Percentiles rank a stretch among this genome's conserved stretches.
phyloP scores from a whole-genome alignment of 83 land plant genomes.

The Picea engelmannii region DNA sequence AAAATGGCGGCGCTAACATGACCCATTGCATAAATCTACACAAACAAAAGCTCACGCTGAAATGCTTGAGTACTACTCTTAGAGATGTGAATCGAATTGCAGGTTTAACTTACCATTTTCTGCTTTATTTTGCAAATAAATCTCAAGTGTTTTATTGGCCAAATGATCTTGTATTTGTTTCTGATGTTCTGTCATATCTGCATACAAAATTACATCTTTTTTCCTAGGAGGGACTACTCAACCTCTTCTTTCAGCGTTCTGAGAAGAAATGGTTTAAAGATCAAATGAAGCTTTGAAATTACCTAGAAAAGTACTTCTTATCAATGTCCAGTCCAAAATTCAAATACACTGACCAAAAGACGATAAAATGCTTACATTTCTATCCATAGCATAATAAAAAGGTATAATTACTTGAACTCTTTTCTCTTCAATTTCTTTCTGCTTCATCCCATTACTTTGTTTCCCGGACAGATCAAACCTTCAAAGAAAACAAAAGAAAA shows the following conservation, averaged over 20 bases:
- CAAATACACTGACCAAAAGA: neutral
- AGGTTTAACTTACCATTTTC: too few species aligned
- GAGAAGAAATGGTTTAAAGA: too few species aligned
- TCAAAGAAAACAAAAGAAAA: neutral
- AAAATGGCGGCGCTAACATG: too few species aligned
- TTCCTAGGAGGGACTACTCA: constrained; percentile 33
- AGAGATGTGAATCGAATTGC: too few species aligned
- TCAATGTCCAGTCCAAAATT: neutral
- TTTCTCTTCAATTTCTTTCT: constrained; percentile 71
- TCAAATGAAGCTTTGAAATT: constrained; percentile 76
- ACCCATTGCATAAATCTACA: too few species aligned
- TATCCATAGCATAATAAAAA: neutral
- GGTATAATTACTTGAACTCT: constrained; percentile 52
- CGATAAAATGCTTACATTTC: neutral
- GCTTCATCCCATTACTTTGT: constrained; percentile 27
- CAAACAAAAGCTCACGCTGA: too few species aligned
- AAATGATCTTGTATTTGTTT: too few species aligned
- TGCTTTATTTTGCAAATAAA: too few species aligned
- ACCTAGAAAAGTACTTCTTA: constrained; percentile 49
- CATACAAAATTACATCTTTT: too few species aligned
- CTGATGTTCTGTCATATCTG: too few species aligned
- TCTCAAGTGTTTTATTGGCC: too few species aligned
- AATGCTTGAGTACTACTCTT: too few species aligned
- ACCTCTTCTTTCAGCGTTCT: constrained; percentile 86
- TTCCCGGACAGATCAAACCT: constrained; percentile 91